These are phyloP conservation scores for Secale cereale DNA, from an alignment of 176 grass and related monocot genomes.

Conservation along the genomic window DNA sequence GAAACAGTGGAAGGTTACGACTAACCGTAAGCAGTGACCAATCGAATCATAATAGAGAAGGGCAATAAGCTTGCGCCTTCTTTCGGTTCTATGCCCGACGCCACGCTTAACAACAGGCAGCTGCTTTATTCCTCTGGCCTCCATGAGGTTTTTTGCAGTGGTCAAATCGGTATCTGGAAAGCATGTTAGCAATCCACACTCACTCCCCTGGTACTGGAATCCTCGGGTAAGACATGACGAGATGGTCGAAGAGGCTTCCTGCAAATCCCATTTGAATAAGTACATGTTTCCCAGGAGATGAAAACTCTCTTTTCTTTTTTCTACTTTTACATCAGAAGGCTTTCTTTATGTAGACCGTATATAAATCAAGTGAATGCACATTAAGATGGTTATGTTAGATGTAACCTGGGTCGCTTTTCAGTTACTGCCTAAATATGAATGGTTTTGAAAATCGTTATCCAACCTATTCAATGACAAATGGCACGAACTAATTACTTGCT, in stretches of 20 bases:
- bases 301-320: too few relatives aligned
- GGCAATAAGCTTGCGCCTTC: constrained; percentile 60
- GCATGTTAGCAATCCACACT: constrained; percentile 73
- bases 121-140: constrained; percentile 93
- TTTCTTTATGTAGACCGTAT: not conserved
- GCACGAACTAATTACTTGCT: not conserved
- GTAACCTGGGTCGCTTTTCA: not conserved
- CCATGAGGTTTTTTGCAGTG: constrained; percentile 89
- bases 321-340: too few relatives aligned
- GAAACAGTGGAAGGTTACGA: not conserved
- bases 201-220: constrained; percentile 55
- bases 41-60: constrained; percentile 92
- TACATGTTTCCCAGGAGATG: not conserved
- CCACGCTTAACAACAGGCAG: constrained; percentile 93
- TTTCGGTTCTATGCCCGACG: constrained; percentile 41
- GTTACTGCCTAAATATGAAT: not conserved
- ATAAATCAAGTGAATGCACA: not conserved
- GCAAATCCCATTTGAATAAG: constrained; percentile 33
- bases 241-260: constrained; percentile 59
- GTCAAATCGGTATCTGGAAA: constrained; percentile 95
- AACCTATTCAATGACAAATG: not conserved
- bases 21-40: constrained; percentile 70
- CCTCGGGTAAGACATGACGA: constrained; percentile 72
- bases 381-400: not conserved
- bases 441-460: not conserved